Evolutionary conservation across 1,284 basidiomycete genomes (phyloP), one percentile per base, ranked within the genome.

Genomic region (Grifola frondosa): DNA sequence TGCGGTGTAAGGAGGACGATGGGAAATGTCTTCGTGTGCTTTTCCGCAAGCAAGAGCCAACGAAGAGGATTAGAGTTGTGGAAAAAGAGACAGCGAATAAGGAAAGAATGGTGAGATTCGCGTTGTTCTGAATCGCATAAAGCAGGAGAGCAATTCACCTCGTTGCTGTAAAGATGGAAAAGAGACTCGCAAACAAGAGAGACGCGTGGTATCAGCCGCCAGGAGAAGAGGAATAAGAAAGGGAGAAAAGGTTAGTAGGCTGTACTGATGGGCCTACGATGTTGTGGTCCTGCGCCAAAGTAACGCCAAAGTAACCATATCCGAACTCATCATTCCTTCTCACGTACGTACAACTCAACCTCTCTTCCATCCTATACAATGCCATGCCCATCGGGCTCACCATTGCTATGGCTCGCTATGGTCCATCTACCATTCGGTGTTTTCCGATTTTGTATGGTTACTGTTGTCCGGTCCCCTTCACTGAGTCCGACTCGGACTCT

Each of bases 211-310:
- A 44, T 44, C 42, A 40, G 37, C 28, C 15, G 37, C 30, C 38
- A 48, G 40, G 42, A 42, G 41, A 34, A 52, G 47, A 46, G 50
- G 52, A 46, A 53, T 44, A 51, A 53, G 51, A 46, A 50, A 46
- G 46, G 50, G 50, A 49, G 48, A 52, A 47, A 50, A 55, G 49
- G 53, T 56, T 40, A 46, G 48, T 49, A 55, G 59, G 50, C 45
- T 53, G 56, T 53, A 54, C 52, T 53, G 61, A 60, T 56, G 48
- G 58, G 48, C 50, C 42, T 44, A 52, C 54, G 52, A 55, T 54
- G 57, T 54, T 53, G n/a, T n/a, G 49, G 56, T 54, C 48, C 51
- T 45, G 53, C 53, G 46, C 51, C 48, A 48, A 45, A 52, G 53
- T 49, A 50, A 54, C 53, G 46, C 51, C 48, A 48, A 45, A 52